These are phyloP conservation scores for Penicillium cinerascens DNA, from an alignment of 495 filamentous ascomycete genomes.

Conservation along the genomic window DNA sequence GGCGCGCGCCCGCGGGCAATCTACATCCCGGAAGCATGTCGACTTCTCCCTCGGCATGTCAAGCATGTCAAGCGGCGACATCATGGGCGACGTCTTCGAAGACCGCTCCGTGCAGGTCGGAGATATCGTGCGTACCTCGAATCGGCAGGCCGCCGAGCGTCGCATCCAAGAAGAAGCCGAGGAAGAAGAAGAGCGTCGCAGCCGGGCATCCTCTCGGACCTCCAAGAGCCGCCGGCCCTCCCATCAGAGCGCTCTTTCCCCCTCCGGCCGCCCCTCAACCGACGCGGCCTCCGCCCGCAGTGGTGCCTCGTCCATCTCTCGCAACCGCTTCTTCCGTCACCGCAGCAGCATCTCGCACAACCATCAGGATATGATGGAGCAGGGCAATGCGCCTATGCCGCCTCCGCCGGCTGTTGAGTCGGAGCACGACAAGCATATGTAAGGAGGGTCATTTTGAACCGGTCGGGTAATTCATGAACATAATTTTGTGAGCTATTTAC, in stretches of 20 bases:
- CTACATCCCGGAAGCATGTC: slow-evolving; percentile 57
- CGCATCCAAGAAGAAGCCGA: slow-evolving; percentile 46
- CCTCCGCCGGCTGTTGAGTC: slow-evolving; percentile 1
- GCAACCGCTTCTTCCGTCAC: slow-evolving; percentile 40
- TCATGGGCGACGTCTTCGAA: slow-evolving; percentile 68
- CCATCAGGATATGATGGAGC: slow-evolving; percentile 32
- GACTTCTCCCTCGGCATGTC: slow-evolving; percentile 75
- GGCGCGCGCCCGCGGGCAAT: slow-evolving; percentile 53
- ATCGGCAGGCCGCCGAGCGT: slow-evolving; percentile 41
- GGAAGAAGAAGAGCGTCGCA: slow-evolving; percentile 36
- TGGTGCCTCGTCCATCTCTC: slow-evolving; percentile 26
- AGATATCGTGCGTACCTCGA: slow-evolving; percentile 35
- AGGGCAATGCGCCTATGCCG: slow-evolving; percentile 20
- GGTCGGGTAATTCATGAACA: not conserved
- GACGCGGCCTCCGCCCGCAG: slow-evolving; percentile 35
- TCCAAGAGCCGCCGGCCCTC: slow-evolving; percentile 21
- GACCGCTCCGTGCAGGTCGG: slow-evolving; percentile 41
- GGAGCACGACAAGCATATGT: not conserved
- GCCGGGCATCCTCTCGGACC: slow-evolving; percentile 16
- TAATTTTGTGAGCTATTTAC: not conserved
- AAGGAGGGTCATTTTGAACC: not conserved
- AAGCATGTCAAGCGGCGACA: slow-evolving; percentile 54
- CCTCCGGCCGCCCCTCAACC: slow-evolving; percentile 28
- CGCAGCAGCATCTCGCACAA: slow-evolving; percentile 26
- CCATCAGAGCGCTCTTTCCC: slow-evolving; percentile 22